Evolutionary conservation across 768 basidiomycete genomes (phyloP), one percentile per base, ranked within the genome.

Genomic region (Tricholomella constricta): DNA sequence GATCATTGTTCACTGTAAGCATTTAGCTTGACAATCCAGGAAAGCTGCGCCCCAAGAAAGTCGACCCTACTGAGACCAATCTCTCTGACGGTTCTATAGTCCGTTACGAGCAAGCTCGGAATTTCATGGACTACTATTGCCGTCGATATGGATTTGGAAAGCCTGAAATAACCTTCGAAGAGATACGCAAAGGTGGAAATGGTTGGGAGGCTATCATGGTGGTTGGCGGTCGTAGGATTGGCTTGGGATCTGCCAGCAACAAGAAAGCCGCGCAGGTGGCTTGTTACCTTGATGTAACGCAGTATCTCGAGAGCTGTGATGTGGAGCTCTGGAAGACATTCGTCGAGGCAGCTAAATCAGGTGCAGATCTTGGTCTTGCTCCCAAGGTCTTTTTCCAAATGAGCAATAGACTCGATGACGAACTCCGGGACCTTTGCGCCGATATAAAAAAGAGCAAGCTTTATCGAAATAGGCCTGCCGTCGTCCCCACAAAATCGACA

Each of bases 41-140:
- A 58, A 70, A 69, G 50, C 53, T 69, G 5, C 62, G 61, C 15
- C 61, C 65, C 15, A 59, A 55, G 22, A 58, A 54, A 44, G 31
- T 52, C 22, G 63, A 65, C 19, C 44, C 41, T 25, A 65, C 57
- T 0, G 63, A 69, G 23, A 55, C 67, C 31, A 55, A 56, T 8
- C 73, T 94, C 10, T 81, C 85, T 2, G 88, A 93, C 62, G 83
- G 84, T 22, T 77, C 82, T 10, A 62, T 70, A 19, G 80, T 94
- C 56, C 73, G 72, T 6, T 86, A 86, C 45, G 89, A 91, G 46
- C 79, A 80, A 46, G 92, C 93, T 3, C 83, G 88, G 44, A 83
- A 81, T 54, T 98, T 98, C 75, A 94, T 97, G 88, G 94, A 95
- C 57, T 98, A 89, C 67, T 98, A 98, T 62, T 96, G 94, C 65